phyloP scores from a whole-genome alignment of 306 rosid species.

The Hippophae rhamnoides region DNA sequence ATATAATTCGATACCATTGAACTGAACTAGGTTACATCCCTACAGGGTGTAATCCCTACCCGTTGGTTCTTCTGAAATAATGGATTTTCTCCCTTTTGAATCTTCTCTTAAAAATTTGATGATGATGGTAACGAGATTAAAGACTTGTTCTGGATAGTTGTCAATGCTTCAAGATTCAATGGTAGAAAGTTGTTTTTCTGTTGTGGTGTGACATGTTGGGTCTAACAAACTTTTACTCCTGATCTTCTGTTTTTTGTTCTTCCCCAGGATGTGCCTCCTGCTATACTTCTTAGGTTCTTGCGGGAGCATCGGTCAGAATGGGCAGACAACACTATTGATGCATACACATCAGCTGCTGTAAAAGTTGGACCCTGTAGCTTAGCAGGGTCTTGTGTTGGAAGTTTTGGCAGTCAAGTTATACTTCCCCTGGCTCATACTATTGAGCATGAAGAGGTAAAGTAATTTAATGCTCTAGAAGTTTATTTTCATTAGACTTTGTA shows the following conservation, averaged over 20 bases:
- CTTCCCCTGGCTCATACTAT: conserved; percentile 91
- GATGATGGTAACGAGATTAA: no score
- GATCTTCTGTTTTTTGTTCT: conserved; percentile 10
- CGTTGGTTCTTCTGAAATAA: no score
- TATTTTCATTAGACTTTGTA: not conserved
- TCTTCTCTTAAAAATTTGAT: not conserved
- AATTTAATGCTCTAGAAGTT: not conserved
- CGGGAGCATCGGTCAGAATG: conserved; percentile 98
- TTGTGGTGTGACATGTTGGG: not conserved
- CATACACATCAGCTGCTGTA: conserved; percentile 90
- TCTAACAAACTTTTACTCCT: conserved; percentile 11
- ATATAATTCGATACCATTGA: no score
- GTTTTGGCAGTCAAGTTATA: conserved; percentile 89
- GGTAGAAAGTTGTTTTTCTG: not conserved
- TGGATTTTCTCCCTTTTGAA: not conserved
- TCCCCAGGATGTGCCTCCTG: conserved; percentile 90
- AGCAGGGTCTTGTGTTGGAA: conserved; percentile 81
- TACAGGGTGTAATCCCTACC: no score
- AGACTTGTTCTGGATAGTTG: not conserved
- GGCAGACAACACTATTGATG: conserved; percentile 96
- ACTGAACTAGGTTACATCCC: no score
- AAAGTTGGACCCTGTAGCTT: conserved; percentile 93
- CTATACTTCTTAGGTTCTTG: conserved; percentile 77
- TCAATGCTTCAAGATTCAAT: not conserved
- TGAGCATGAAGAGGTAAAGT: conserved; percentile 86